Evolutionary conservation across 768 basidiomycete species (phyloP), one percentile per base, ranked within the genome.

Genomic region (Mycena olivaceomarginata): DNA sequence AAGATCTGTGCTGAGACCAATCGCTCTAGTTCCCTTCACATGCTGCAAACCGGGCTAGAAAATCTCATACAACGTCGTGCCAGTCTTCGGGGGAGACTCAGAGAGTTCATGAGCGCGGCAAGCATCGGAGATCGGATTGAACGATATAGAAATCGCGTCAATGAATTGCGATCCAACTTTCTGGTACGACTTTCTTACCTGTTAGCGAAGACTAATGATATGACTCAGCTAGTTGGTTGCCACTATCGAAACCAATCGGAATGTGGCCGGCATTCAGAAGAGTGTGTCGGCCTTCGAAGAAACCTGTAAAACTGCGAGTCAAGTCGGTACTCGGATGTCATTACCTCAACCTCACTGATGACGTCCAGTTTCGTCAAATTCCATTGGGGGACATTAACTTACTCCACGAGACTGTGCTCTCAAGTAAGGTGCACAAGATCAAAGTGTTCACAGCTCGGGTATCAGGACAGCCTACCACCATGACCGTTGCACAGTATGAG

Each of bases 331-430:
- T n/a, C 22, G 7, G 9, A 22, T n/a, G 5, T 4, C 4, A 40
- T 13, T 22, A n/a, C 46, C 18, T 12, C 1, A 12, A 22, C 51
- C 5, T 48, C 5, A 8, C 20, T 2, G 10, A 8, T 10, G 22
- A 13, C 39, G 5, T 45, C n/a, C 16, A 72, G 71, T 72, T 72
- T 56, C 64, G 72, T 4, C n/a, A 31, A 5, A 43, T 74, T 25
- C 41, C 72, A 22, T 59, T 74, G 53, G 72, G 72, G 65, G n/a
- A 74, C 12, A 74, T 74, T 11, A 74, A 74, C 25, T 65, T 74
- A 41, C 48, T 74, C 0, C 51, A 74, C 22, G 73, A 74, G n/a
- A n/a, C 39, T 11, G n/a, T 66, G 7, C 22, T 57, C 12, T 18
- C 18, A 10, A 74, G 45, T 37, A 16, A 31, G 20, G 43, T 67